A percentile compares a stretch with the other conserved stretches of the same genome.
These are phyloP conservation scores for Phanerochaete carnosa DNA, from an alignment of 768 basidiomycete species.

Conservation along the genomic window DNA sequence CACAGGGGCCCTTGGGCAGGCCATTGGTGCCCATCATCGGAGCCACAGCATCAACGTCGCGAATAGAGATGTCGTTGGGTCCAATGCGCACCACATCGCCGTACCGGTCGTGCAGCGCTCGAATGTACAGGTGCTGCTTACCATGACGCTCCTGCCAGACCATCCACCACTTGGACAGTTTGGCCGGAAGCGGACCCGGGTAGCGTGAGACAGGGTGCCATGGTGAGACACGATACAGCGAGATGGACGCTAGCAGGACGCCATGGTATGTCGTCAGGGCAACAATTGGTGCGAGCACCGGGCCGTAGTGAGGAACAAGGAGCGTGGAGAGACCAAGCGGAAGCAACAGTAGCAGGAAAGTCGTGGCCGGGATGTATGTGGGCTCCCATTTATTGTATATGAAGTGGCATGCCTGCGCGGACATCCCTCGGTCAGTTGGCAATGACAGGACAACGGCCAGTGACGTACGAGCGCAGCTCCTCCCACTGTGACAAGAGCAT, in stretches of 20 bases:
- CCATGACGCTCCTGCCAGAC: constrained; percentile 35
- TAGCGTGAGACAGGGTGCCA: constrained; percentile 51
- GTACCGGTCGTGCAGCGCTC: constrained; percentile 29
- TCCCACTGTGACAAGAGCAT: background rate
- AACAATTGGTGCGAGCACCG: background rate
- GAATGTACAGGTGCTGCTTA: constrained; percentile 27
- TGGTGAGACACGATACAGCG: constrained; percentile 47
- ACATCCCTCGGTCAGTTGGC: too few species aligned
- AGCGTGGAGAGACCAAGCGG: background rate
- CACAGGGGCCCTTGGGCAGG: constrained; percentile 15
- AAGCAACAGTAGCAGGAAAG: background rate
- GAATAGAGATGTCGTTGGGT: too few species aligned
- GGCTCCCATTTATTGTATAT: constrained; percentile 7
- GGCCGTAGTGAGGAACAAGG: background rate
- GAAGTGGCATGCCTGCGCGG: background rate
- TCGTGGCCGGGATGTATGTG: background rate
- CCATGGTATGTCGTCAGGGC: background rate
- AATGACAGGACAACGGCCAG: too few species aligned
- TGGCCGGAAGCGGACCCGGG: constrained; percentile 45
- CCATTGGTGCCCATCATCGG: constrained; percentile 14
- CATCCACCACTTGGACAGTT: constrained; percentile 37
- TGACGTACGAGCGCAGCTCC: background rate
- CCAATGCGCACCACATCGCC: constrained; percentile 36
- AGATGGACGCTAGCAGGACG: background rate
- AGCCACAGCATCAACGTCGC: constrained; percentile 6